A percentile compares a stretch with the other conserved stretches of the same genome.
phyloP scores from a whole-genome alignment of 108 stramenopile genomes.

The Cyclostephanos tholiformis region DNA sequence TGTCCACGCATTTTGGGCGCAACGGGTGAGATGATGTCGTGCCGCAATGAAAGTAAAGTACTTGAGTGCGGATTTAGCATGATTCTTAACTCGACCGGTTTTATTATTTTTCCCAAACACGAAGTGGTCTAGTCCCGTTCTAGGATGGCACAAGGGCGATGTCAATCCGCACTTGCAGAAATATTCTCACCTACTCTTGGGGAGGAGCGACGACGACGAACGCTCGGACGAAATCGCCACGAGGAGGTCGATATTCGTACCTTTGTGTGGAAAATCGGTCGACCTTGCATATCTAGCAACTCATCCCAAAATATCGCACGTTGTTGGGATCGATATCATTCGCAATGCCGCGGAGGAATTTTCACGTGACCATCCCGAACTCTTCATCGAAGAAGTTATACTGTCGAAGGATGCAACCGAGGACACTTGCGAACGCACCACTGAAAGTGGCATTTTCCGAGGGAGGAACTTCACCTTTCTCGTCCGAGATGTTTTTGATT shows the following conservation, averaged over 20 bases:
- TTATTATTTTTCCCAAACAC: too few relatives aligned
- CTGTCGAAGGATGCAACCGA: background rate
- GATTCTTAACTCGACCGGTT: background rate
- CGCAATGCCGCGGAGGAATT: conserved; percentile 73
- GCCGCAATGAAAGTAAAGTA: background rate
- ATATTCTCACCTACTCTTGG: conserved; percentile 24
- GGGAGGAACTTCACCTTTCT: conserved; percentile 63
- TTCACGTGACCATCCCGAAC: conserved; percentile 62
- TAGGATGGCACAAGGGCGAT: conserved; percentile 40
- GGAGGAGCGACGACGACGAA: background rate
- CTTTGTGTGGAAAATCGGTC: conserved; percentile 88
- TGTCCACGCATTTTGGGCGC: conserved; percentile 39
- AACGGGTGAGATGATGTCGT: conserved; percentile 17
- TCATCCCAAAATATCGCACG: conserved; percentile 39
- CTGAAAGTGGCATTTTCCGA: conserved; percentile 32
- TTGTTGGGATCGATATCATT: conserved; percentile 83
- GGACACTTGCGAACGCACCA: background rate
- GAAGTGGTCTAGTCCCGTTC: conserved; percentile 32
- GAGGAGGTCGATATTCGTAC: conserved; percentile 68
- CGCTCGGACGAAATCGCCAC: background rate
- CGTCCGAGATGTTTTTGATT: conserved; percentile 71
- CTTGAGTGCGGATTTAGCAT: too few relatives aligned
- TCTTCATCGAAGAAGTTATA: conserved; percentile 39
- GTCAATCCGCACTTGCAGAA: conserved; percentile 39
- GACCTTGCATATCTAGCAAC: conserved; percentile 76